These are phyloP conservation scores for Pseudomassariella vexata DNA, from an alignment of 2,329 filamentous ascomycete species.

Conservation along the genomic window DNA sequence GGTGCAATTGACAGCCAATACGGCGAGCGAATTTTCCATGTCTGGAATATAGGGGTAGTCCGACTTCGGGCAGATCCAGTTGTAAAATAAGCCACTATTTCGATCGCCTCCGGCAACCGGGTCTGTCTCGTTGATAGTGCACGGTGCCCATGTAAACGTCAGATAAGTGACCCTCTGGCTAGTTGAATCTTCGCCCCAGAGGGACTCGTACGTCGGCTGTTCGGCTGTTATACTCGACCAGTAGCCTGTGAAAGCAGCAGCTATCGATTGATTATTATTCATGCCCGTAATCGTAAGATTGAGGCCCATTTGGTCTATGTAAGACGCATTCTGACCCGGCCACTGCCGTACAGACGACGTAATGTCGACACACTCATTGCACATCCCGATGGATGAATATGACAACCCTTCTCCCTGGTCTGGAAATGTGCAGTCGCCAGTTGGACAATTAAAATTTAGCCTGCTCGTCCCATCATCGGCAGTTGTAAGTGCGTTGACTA, in stretches of 20 bases:
- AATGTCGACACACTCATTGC: slow-evolving; percentile 17
- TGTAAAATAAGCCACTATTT: too few species aligned
- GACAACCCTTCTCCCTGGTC: slow-evolving; percentile 13
- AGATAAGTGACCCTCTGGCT: slow-evolving; percentile 17
- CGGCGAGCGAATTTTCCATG: too few species aligned
- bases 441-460: slow-evolving; percentile 14
- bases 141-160: slow-evolving; percentile 11
- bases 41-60: too few species aligned
- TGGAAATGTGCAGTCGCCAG: slow-evolving; percentile 19
- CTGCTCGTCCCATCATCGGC: too few species aligned
- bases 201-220: slow-evolving; percentile 10
- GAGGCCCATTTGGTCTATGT: slow-evolving; percentile 8
- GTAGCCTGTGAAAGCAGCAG: too few species aligned
- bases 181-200: slow-evolving; percentile 11
- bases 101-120: too few species aligned
- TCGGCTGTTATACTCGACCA: too few species aligned
- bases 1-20: too few species aligned
- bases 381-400: slow-evolving; percentile 19
- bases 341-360: slow-evolving; percentile 11
- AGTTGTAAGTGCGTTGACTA: slow-evolving; percentile 22
- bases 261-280: too few species aligned
- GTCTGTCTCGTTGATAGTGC: too few species aligned
- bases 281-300: slow-evolving; percentile 10
- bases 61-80: too few species aligned
- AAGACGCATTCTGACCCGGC: slow-evolving; percentile 8